phyloP scores from a whole-genome alignment of 345 rosid species.

The Microcos paniculata region DNA sequence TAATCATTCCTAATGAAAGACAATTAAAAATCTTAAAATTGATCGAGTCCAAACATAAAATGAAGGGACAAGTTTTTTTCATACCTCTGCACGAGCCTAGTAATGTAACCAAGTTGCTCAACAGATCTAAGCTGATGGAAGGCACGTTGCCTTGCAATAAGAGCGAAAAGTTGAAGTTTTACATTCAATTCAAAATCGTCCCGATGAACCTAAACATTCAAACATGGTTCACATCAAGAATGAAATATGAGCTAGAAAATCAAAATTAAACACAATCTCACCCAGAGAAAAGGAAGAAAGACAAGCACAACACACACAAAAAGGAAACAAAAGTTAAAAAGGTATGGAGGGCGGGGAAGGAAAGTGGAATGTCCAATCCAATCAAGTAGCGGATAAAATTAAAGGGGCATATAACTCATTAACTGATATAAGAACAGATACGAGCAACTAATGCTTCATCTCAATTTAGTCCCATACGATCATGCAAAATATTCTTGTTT shows the following conservation, averaged over 20 bases:
- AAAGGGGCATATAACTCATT: neutral
- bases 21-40: neutral
- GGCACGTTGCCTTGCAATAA: conserved; percentile 80
- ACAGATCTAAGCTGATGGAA: conserved; percentile 97
- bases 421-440: too few species aligned
- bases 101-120: conserved; percentile 93
- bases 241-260: neutral
- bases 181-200: conserved; percentile 77
- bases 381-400: neutral
- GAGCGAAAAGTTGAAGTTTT: conserved; percentile 77
- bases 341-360: neutral
- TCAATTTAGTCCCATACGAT: too few species aligned
- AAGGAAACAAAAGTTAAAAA: conserved; percentile 10
- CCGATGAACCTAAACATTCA: conserved; percentile 59
- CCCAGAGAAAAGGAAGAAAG: conserved; percentile 10
- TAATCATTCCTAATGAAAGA: conserved; percentile 56
- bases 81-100: conserved; percentile 71
- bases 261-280: conserved; percentile 7
- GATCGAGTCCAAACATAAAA: conserved; percentile 1
- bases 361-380: neutral
- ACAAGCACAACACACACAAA: neutral
- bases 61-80: neutral
- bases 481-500: too few species aligned
- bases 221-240: conserved; percentile 14
- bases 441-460: too few species aligned